Conservation (phyloP, 176 grass and related monocot genomes). For the Zoysia japonica region DNA sequence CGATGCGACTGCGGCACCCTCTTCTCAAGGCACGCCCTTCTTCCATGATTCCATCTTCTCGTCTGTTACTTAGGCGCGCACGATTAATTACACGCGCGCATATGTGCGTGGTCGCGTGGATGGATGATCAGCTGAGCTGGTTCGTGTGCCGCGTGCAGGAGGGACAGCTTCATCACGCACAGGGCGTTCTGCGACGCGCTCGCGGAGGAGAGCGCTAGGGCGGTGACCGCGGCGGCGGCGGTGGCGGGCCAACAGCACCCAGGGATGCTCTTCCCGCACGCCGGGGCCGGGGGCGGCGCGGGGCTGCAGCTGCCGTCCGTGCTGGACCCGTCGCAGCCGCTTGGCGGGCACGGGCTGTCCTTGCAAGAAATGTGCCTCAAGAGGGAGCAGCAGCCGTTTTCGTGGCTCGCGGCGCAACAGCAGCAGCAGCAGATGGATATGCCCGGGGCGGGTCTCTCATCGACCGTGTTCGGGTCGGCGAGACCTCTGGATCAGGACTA, state of each 20-base stretch:
- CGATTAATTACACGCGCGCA: not conserved
- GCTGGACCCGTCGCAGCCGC: conserved; percentile 35
- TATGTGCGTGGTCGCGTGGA: no score
- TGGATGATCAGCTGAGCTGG: no score
- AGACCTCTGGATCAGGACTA: conserved; percentile 44
- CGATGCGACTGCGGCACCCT: conserved; percentile 94
- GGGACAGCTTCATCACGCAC: conserved; percentile 99
- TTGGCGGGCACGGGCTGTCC: conserved; percentile 23
- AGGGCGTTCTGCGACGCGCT: conserved; percentile 96
- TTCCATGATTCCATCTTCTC: not conserved
- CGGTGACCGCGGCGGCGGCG: conserved; percentile 35
- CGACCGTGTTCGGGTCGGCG: conserved; percentile 43
- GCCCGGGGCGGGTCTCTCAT: not conserved
- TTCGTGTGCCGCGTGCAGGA: conserved; percentile 33
- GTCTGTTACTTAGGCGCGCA: no score
- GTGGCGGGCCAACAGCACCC: conserved; percentile 40
- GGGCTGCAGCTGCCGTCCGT: conserved; percentile 18
- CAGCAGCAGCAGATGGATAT: conserved; percentile 39
- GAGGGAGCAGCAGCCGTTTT: conserved; percentile 55
- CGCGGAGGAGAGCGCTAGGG: conserved; percentile 95
- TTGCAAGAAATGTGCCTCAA: conserved; percentile 55
- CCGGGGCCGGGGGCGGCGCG: not conserved
- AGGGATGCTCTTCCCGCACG: conserved; percentile 48
- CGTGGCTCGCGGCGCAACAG: conserved; percentile 27
- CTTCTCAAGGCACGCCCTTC: conserved; percentile 70